Conservation (phyloP, 164 flowering plant genomes). For the Liriodendron chinense region DNA sequence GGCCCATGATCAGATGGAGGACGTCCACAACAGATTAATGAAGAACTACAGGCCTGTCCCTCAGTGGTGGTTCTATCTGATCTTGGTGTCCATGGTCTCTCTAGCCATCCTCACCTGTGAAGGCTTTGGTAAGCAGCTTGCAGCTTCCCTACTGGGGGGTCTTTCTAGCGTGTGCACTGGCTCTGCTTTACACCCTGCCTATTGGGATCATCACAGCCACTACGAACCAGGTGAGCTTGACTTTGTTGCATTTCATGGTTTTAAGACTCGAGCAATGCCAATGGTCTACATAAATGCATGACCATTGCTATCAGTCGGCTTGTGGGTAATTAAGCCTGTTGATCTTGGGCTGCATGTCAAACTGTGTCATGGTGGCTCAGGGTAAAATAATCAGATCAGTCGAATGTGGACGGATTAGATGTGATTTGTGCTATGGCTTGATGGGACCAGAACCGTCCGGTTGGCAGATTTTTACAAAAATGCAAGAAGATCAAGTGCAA, state of each 20-base stretch:
- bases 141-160: slow-evolving; percentile 94
- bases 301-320: no score
- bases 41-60: slow-evolving; percentile 62
- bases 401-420: neutral
- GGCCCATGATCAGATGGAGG: slow-evolving; percentile 19
- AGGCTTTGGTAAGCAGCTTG: slow-evolving; percentile 49
- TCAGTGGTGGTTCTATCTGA: slow-evolving; percentile 59
- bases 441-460: no score
- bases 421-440: no score
- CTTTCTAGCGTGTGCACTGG: slow-evolving; percentile 51
- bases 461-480: no score
- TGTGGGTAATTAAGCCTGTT: no score
- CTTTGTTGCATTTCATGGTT: neutral
- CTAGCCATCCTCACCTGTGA: slow-evolving; percentile 57
- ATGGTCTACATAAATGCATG: neutral
- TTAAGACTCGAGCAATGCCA: neutral
- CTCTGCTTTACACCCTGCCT: slow-evolving; percentile 67
- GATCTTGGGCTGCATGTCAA: no score
- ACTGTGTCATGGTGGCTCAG: neutral
- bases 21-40: slow-evolving; percentile 77
- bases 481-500: no score
- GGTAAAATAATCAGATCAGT: neutral
- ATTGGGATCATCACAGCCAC: slow-evolving; percentile 80
- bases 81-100: slow-evolving; percentile 35
- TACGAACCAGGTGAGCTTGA: slow-evolving; percentile 60